phyloP scores from a whole-genome alignment of 2,329 filamentous ascomycete genomes.

The Sarocladium brachiariae region DNA sequence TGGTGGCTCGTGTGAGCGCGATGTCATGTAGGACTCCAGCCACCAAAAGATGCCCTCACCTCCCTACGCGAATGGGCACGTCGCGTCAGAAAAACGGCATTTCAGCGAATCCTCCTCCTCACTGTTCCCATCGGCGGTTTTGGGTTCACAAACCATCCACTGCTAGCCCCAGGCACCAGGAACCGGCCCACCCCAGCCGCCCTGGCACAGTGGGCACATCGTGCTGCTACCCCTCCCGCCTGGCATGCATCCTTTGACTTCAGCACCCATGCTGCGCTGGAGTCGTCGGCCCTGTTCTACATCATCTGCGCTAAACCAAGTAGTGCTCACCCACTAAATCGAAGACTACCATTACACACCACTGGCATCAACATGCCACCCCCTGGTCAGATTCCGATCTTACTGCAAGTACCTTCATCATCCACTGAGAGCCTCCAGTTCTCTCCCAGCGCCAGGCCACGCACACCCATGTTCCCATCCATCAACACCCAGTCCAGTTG shows the following conservation, averaged over 20 bases:
- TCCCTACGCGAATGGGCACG: too few relatives aligned
- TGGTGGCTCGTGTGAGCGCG: too few relatives aligned
- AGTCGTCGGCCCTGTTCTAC: constrained; percentile 4
- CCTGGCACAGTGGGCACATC: neutral
- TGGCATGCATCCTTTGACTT: neutral
- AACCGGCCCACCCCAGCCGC: neutral
- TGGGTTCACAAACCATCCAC: too few relatives aligned
- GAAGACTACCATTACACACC: too few relatives aligned
- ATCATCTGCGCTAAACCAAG: constrained; percentile 4
- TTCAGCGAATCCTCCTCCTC: too few relatives aligned
- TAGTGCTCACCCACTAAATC: neutral
- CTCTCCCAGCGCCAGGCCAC: neutral
- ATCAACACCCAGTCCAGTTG: neutral
- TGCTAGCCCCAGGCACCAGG: constrained; percentile 1
- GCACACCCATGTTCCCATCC: neutral
- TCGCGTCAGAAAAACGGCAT: constrained; percentile 3
- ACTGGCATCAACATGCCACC: neutral
- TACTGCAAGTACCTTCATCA: neutral
- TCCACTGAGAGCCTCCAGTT: neutral
- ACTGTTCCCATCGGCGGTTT: too few relatives aligned
- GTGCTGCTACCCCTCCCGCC: too few relatives aligned
- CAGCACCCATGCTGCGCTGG: neutral
- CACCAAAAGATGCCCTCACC: too few relatives aligned
- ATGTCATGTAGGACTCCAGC: too few relatives aligned
- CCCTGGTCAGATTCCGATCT: neutral